Evolutionary conservation across 2,329 filamentous ascomycete genomes (phyloP).

Genomic region (Epichloe glyceriae): DNA sequence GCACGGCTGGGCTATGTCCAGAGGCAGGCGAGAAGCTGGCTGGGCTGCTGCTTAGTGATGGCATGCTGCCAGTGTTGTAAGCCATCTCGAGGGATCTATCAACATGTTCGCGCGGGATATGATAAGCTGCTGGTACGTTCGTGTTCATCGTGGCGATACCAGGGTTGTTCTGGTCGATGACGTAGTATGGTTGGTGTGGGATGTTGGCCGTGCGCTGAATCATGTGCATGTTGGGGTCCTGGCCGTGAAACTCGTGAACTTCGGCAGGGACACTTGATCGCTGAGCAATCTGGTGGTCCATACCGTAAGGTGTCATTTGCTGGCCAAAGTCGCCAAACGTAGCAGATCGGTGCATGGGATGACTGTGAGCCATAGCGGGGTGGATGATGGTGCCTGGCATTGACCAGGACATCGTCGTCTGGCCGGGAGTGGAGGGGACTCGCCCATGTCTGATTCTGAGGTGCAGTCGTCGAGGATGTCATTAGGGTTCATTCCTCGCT

Average conservation of each 20-base stretch:
- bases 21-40: slow-evolving; percentile 43
- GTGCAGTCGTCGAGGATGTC: slow-evolving; percentile 40
- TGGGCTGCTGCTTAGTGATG: slow-evolving; percentile 45
- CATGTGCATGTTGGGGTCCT: slow-evolving; percentile 32
- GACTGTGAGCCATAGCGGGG: slow-evolving; percentile 22
- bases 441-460: slow-evolving; percentile 44
- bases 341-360: slow-evolving; percentile 36
- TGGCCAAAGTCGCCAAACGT: slow-evolving; percentile 44
- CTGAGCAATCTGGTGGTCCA: slow-evolving; percentile 28
- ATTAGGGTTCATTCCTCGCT: slow-evolving; percentile 42
- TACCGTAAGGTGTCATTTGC: slow-evolving; percentile 31
- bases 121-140: slow-evolving; percentile 36
- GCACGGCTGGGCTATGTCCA: slow-evolving; percentile 38
- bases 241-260: slow-evolving; percentile 31
- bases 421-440: slow-evolving; percentile 45
- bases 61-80: slow-evolving; percentile 33
- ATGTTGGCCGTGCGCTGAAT: slow-evolving; percentile 36
- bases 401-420: slow-evolving; percentile 39
- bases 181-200: slow-evolving; percentile 38
- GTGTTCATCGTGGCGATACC: slow-evolving; percentile 49
- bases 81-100: slow-evolving; percentile 38
- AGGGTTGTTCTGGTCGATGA: slow-evolving; percentile 49
- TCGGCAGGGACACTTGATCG: slow-evolving; percentile 34
- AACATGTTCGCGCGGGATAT: slow-evolving; percentile 36
- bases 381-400: slow-evolving; percentile 28